Evolutionary conservation across 208 protist genomes (phyloP).

Genomic region (Trypanosoma cruzi): DNA sequence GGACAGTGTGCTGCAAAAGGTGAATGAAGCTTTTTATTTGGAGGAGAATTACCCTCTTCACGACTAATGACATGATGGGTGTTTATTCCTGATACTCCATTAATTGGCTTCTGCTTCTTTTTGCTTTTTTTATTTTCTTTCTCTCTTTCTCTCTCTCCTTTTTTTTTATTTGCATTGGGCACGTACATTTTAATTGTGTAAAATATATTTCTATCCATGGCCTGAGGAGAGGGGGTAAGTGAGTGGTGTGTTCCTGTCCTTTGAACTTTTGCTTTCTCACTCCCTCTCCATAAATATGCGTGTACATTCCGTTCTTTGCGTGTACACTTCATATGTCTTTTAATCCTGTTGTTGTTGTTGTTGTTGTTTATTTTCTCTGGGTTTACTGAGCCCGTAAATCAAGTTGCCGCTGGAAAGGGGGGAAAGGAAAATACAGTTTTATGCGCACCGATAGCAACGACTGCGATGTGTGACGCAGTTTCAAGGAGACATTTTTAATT

Average conservation of each 20-base stretch:
- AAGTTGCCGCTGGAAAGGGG: no score
- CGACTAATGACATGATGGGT: background rate
- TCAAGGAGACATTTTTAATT: no score
- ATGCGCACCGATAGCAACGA: no score
- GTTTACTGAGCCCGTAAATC: no score
- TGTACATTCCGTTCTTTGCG: constrained; percentile 1
- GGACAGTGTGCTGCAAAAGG: constrained; percentile 26
- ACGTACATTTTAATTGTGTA: background rate
- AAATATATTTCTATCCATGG: background rate
- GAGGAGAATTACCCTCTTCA: background rate
- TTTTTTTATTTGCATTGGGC: constrained; percentile 8
- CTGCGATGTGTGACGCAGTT: no score
- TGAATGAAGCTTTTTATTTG: background rate
- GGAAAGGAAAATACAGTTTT: no score
- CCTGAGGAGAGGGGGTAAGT: no score
- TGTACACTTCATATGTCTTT: constrained; percentile 10
- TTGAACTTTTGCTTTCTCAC: background rate
- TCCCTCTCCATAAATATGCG: no score
- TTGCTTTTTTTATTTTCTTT: constrained; percentile 7
- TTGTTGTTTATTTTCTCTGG: constrained; percentile 2
- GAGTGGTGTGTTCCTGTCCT: background rate
- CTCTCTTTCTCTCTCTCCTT: background rate
- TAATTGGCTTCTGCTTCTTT: no score
- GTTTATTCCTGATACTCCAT: no score
- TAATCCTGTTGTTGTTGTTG: constrained; percentile 11